phyloP scores from a whole-genome alignment of 2,329 filamentous ascomycete species.

The Cladorrhinum sp. region DNA sequence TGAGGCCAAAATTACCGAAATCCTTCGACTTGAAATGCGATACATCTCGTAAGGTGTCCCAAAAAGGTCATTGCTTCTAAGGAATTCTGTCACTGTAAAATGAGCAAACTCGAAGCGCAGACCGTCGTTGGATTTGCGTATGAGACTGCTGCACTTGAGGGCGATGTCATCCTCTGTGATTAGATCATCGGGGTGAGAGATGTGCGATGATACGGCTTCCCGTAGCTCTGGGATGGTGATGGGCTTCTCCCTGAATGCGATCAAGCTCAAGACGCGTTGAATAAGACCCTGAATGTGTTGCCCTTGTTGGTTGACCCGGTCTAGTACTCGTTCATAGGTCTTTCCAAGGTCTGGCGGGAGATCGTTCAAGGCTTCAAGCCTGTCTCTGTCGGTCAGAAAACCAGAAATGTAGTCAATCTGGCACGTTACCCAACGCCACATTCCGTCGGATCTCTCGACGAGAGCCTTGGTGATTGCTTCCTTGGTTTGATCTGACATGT shows the following conservation, averaged over 20 bases:
- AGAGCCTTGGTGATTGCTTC: not conserved
- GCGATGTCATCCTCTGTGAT: not conserved
- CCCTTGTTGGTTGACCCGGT: not conserved
- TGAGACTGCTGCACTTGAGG: not conserved
- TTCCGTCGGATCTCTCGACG: not conserved
- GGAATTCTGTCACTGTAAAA: not conserved
- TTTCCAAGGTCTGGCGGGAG: not conserved
- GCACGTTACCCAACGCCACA: constrained; percentile 1
- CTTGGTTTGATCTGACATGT: not conserved
- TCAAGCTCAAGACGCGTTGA: not conserved
- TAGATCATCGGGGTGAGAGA: not conserved
- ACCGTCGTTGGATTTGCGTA: not conserved
- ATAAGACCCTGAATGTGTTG: not conserved
- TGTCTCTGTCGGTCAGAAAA: not conserved
- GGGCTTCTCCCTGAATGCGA: not conserved
- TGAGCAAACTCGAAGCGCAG: not conserved
- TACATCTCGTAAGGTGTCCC: not conserved
- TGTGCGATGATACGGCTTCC: not conserved
- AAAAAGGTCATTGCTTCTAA: not conserved
- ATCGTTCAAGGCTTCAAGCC: not conserved
- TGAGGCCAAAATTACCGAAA: not conserved
- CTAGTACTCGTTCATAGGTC: not conserved
- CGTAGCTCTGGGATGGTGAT: not conserved
- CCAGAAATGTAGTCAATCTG: not conserved
- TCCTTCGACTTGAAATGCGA: not conserved